Evolutionary conservation across 1,139 yeast species (phyloP).

Genomic region (Zygosaccharomyces sapae): DNA sequence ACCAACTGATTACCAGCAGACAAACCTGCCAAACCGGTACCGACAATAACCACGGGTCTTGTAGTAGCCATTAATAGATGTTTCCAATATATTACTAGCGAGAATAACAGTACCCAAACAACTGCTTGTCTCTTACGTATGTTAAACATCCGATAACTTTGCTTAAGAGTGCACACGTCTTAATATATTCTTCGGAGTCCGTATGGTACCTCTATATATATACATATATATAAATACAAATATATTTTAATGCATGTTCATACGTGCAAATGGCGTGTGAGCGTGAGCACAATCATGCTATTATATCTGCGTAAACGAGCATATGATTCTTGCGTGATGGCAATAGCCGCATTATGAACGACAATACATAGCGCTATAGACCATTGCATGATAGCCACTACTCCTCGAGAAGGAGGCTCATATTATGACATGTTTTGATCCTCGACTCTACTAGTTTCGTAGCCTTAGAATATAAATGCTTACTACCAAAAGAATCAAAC

Average conservation of each 20-base stretch:
- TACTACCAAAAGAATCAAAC: conserved; percentile 34
- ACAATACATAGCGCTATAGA: background rate
- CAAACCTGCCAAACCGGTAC: conserved; percentile 78
- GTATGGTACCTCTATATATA: background rate
- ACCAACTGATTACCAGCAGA: conserved; percentile 70
- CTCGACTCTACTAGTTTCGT: background rate
- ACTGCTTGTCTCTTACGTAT: conserved; percentile 2
- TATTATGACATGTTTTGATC: background rate
- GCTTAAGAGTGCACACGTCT: too few species aligned
- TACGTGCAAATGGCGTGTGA: background rate
- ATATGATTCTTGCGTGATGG: background rate
- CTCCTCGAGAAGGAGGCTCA: conserved; percentile 4
- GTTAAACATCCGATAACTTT: background rate
- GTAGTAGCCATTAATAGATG: conserved; percentile 10
- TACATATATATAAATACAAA: conserved; percentile 1
- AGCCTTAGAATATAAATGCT: background rate
- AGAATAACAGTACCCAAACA: background rate
- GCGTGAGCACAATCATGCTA: background rate
- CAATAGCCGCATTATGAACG: background rate
- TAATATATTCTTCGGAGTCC: background rate
- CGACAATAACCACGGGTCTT: conserved; percentile 55
- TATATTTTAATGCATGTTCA: too few species aligned
- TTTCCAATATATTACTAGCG: background rate
- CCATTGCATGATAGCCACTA: conserved; percentile 6
- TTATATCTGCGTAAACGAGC: background rate